Evolutionary conservation across 1,284 basidiomycete genomes (phyloP), one percentile per base, ranked within the genome.

Genomic region (Microbotryomycetes sp.): DNA sequence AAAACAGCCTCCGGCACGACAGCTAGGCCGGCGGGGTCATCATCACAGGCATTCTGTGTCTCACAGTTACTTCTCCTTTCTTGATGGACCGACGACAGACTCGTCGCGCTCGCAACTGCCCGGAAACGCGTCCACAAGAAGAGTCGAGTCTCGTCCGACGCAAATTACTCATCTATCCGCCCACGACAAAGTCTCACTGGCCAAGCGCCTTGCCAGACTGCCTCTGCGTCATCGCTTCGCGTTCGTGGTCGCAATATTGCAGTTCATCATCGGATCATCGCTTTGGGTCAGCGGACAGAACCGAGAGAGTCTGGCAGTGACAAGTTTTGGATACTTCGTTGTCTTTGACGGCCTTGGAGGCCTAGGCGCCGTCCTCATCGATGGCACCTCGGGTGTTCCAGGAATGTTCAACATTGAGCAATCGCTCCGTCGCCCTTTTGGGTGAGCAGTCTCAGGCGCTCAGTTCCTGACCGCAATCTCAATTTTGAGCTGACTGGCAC

Each of bases 281-380:
- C 70, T 97, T 11, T 98, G 94, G 94, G 85, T 94, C 2, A 80
- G 81, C n/a, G 93, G 92, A 1, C 94, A 97, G 75, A 85, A 88
- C 62, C 82, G 83, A 28, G 93, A 93, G 18, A 92, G 90, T 53
- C 78, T 97, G 27, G 81, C 88, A 2, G 85, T 88, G 59, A 93
- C 92, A 0, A 94, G 91, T 0, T 76, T 97, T 16, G 94, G 94
- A 0, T 98, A 97, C 74, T 88, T 96, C 81, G 84, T 96, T 29
- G 91, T 97, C 1, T 98, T 97, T 72, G 94, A 98, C 74, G 83
- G 69, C 2, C 21, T 72, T 24, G 69, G 90, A 0, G 81, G 91
- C 4, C 83, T 79, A 5, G 70, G 86, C 21, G 78, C 81, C n/a
- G 76, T 78, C 24, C 75, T 86, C 2, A 70, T 85, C 16, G 82